Percentiles rank a stretch among this genome's conserved stretches.
Evolutionary conservation across 805 yeast genomes (phyloP).

Genomic region (Sungouiella blattae): DNA sequence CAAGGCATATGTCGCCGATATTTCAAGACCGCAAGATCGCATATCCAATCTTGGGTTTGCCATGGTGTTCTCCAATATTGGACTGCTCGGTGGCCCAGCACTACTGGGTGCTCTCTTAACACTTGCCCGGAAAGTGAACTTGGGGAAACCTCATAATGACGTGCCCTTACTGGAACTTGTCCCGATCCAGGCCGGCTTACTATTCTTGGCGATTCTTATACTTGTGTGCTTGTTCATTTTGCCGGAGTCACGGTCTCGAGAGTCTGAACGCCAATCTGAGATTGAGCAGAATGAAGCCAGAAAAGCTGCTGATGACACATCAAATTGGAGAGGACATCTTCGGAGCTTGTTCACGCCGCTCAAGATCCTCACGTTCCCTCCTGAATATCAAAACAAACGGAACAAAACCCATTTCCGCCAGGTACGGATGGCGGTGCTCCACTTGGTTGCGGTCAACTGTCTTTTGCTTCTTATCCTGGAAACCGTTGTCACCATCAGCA

Average conservation of each 20-base stretch:
- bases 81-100: constrained; percentile 8
- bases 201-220: not conserved
- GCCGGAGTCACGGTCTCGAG: constrained; percentile 12
- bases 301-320: not conserved
- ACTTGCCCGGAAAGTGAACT: not conserved
- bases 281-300: not conserved
- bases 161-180: not conserved
- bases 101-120: not conserved
- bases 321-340: constrained; percentile 1
- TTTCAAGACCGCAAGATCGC: constrained; percentile 5
- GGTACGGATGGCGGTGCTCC: not conserved
- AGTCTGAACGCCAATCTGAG: constrained; percentile 44
- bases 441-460: constrained; percentile 25
- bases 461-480: constrained; percentile 19
- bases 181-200: not conserved
- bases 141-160: constrained; percentile 31
- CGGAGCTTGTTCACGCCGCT: constrained; percentile 9
- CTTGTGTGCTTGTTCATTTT: not conserved
- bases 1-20: constrained; percentile 9
- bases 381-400: not conserved
- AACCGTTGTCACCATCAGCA: constrained; percentile 38
- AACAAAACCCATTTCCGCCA: not conserved
- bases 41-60: constrained; percentile 7
- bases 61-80: constrained; percentile 3
- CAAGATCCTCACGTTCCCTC: constrained; percentile 1